Percentiles rank a stretch among this genome's conserved stretches.
Evolutionary conservation across 1,139 yeast genomes (phyloP).

Genomic region (Pichia sp.): DNA sequence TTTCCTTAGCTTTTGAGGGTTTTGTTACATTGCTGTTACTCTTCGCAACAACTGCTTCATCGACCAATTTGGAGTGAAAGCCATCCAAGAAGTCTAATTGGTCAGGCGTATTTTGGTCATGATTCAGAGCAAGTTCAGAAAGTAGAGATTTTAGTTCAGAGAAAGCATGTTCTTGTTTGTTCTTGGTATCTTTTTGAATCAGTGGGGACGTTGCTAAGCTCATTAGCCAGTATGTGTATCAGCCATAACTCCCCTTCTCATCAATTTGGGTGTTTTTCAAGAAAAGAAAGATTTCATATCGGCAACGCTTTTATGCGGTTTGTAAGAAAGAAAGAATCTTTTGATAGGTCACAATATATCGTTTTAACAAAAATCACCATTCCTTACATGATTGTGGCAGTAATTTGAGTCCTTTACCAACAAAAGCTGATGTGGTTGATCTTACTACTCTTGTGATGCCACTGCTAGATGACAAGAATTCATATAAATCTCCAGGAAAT

Average conservation of each 20-base stretch:
- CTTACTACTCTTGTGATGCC: no score
- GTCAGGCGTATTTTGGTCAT: neutral
- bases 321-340: neutral
- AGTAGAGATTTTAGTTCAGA: neutral
- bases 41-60: neutral
- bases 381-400: neutral
- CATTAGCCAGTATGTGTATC: neutral
- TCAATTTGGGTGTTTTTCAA: no score
- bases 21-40: neutral
- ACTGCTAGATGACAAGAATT: no score
- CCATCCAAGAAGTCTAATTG: neutral
- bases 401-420: no score
- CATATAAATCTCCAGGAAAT: no score
- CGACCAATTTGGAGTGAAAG: neutral
- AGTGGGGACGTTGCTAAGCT: neutral
- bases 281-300: no score
- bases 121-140: neutral
- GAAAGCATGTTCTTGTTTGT: neutral
- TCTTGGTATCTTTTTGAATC: neutral
- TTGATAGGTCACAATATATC: constrained; percentile 5
- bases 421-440: no score
- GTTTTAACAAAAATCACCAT: neutral
- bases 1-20: neutral
- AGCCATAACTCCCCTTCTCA: neutral
- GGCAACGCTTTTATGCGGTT: neutral